Base-by-base conservation (phyloP, 2,329 filamentous ascomycete species). In the Rhinocladiella similis region DNA sequence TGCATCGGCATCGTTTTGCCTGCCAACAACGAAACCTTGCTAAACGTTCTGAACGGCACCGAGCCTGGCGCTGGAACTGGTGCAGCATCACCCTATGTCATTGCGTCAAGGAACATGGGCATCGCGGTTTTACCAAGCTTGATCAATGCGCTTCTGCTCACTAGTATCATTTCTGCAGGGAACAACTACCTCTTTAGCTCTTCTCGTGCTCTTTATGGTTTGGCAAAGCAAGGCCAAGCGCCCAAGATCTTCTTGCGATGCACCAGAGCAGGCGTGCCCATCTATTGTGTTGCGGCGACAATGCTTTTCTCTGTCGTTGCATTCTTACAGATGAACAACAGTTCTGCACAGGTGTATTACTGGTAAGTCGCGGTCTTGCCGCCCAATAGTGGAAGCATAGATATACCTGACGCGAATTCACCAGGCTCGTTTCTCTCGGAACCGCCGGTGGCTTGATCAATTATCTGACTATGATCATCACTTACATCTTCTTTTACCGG, bases 1-100 rank as follows among this genome's bases (percentile, higher is more conserved):
- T 83, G 80, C 14, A 84, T 90, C 2, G 87, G 87, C 5, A 85
- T 90, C 50, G 70, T 90, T 22, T 81, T 90, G 45, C 78, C 90
- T 2, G 87, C 86, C 67, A 79, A 87, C 53, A 83, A 91, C 64
- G 67, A 73, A 0, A 75, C 77, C 6, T 77, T 91, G 47, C 77
- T 74, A 2, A 47, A 2, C 14, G 46, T 57, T 12, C 20, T 61
- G 7, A 39, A 33, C 20, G 59, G 56, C 19, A 77, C 75, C 36
- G 83, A 82, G 0, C 84, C 86, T 65, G 70, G 65, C 41, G 67
- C 65, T 39, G 67, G 67, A 16, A 80, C 75, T 3, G 83, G 81
- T 7, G 79, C 79, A n/a, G 81, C 81, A 1, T 86, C 83, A 29
- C 83, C 83, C 1, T 85, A 85, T 63, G 83, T 85, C 53, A 84